Percentiles rank a stretch among this genome's conserved stretches.
These are phyloP conservation scores for Castanea sativa DNA, from an alignment of 306 rosid species.

Conservation along the genomic window DNA sequence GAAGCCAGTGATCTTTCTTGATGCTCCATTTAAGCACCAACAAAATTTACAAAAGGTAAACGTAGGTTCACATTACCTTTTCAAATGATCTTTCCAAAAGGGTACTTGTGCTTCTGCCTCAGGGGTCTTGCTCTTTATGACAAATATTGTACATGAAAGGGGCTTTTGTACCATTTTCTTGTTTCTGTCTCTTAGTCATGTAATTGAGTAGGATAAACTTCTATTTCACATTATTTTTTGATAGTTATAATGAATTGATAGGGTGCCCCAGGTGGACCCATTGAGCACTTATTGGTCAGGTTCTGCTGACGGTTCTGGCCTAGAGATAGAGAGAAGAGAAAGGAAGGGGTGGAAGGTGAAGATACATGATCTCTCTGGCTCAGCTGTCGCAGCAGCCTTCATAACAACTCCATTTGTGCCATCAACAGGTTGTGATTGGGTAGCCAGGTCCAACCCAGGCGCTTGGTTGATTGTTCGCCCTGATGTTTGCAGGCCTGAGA, in stretches of 20 bases:
- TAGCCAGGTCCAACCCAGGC: conserved; percentile 88
- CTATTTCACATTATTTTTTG: conserved; percentile 28
- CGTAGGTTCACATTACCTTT: not conserved
- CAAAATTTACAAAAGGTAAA: not conserved
- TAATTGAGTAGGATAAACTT: not conserved
- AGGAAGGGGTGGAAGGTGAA: conserved; percentile 98
- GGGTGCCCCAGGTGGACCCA: conserved; percentile 80
- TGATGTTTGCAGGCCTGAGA: conserved; percentile 63
- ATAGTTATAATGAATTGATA: conserved; percentile 41
- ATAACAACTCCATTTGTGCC: conserved; percentile 99
- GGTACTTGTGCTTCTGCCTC: not conserved
- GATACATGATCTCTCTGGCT: conserved; percentile 96
- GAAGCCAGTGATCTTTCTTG: not conserved
- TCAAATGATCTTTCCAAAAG: not conserved
- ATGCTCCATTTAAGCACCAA: not conserved
- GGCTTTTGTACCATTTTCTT: not conserved
- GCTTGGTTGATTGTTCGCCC: conserved; percentile 94
- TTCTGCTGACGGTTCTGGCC: conserved; percentile 49
- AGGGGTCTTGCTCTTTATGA: not conserved
- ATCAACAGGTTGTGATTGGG: conserved; percentile 95
- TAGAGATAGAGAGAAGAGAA: conserved; percentile 65
- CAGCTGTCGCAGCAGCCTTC: conserved; percentile 98
- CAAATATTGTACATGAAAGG: not conserved
- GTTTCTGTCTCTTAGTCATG: not conserved
- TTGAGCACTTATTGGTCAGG: conserved; percentile 76